Evolutionary conservation across 2,329 filamentous ascomycete species (phyloP).

Genomic region (Lithohypha guttulata): DNA sequence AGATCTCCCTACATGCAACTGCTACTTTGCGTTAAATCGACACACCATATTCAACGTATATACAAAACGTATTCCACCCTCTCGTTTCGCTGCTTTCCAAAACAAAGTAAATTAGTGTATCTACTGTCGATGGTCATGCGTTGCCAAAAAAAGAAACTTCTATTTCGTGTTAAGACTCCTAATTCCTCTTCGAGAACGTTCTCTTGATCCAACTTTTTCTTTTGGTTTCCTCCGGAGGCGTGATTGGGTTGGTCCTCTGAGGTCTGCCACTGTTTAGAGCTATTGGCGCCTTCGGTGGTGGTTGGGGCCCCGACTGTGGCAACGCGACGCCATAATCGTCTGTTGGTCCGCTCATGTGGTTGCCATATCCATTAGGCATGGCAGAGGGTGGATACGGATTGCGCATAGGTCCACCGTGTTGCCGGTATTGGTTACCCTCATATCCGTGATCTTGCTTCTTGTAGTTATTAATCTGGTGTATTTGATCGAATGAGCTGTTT

Average conservation of each 20-base stretch:
- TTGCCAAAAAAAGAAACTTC: too few relatives aligned
- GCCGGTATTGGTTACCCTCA: conserved; percentile 23
- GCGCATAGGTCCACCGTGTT: conserved; percentile 17
- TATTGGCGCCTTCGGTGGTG: conserved; percentile 7
- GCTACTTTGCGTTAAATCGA: too few relatives aligned
- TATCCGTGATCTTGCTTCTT: conserved; percentile 42
- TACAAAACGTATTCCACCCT: too few relatives aligned
- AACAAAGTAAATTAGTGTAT: too few relatives aligned
- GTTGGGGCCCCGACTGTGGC: conserved; percentile 10
- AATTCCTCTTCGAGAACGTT: conserved; percentile 57
- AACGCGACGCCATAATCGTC: conserved; percentile 17
- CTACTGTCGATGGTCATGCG: too few relatives aligned
- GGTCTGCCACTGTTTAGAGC: background rate
- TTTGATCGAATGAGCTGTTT: conserved; percentile 78
- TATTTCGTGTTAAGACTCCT: too few relatives aligned
- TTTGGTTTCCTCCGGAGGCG: conserved; percentile 44
- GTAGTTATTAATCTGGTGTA: conserved; percentile 40
- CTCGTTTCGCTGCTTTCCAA: too few relatives aligned
- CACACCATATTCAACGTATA: too few relatives aligned
- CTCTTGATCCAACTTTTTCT: conserved; percentile 83
- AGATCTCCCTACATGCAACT: too few relatives aligned
- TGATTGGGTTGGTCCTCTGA: conserved; percentile 24
- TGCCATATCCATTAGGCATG: conserved; percentile 19
- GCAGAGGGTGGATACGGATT: conserved; percentile 12
- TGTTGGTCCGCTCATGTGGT: conserved; percentile 21